A percentile compares a stretch with the other conserved stretches of the same genome.
Conservation (phyloP, 306 rosid genomes). For the Hippophae tibetana region DNA sequence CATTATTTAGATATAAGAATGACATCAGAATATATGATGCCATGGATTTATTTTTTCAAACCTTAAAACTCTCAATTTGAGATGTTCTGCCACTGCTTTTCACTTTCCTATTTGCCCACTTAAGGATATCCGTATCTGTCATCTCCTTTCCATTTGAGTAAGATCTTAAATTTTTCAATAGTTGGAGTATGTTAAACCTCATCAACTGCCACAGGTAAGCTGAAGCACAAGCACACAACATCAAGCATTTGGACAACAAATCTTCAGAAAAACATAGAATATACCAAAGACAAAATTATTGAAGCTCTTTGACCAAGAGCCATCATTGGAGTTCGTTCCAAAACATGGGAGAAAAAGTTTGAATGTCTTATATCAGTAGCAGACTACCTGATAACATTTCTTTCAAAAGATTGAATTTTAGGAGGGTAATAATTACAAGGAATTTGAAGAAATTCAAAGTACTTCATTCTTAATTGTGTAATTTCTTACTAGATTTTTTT, state of each 20-base stretch:
- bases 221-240: slow-evolving; percentile 28
- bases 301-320: too few species aligned
- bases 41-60: slow-evolving; percentile 8
- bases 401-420: too few species aligned
- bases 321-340: too few species aligned
- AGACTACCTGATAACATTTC: too few species aligned
- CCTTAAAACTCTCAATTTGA: slow-evolving; percentile 80
- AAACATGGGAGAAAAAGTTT: too few species aligned
- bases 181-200: slow-evolving; percentile 86
- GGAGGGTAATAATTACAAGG: too few species aligned
- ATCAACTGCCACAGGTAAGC: slow-evolving; percentile 95
- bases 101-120: slow-evolving; percentile 82
- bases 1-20: neutral
- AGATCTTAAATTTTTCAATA: slow-evolving; percentile 69
- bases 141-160: slow-evolving; percentile 87
- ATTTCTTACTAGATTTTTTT: too few species aligned
- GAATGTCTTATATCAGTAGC: too few species aligned
- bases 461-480: too few species aligned
- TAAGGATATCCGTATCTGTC: slow-evolving; percentile 72
- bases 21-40: neutral
- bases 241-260: slow-evolving; percentile 7
- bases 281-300: neutral
- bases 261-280: neutral
- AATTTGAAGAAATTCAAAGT: too few species aligned
- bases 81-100: slow-evolving; percentile 69